phyloP scores from a whole-genome alignment of 768 basidiomycete species.

The Boletus barrowsii region DNA sequence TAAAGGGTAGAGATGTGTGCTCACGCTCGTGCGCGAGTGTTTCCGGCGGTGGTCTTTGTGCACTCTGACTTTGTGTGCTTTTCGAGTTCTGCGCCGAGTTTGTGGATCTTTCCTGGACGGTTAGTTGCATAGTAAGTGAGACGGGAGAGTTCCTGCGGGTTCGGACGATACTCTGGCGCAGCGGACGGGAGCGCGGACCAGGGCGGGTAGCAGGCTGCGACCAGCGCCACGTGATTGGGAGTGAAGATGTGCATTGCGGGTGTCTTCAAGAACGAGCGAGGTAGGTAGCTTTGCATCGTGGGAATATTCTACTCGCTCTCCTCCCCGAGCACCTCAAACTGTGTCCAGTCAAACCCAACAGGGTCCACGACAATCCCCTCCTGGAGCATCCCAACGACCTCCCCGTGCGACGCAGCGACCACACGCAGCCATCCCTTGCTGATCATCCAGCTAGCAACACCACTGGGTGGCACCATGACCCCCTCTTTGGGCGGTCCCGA shows the following conservation, averaged over 20 bases:
- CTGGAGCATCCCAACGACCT: conserved; percentile 41
- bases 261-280: too few species aligned
- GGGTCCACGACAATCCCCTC: conserved; percentile 43
- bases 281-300: conserved; percentile 4
- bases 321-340: conserved; percentile 49
- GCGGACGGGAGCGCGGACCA: conserved; percentile 68
- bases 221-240: conserved; percentile 79
- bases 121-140: conserved; percentile 87
- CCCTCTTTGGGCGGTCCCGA: conserved; percentile 56
- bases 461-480: conserved; percentile 57
- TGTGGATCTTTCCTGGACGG: conserved; percentile 74
- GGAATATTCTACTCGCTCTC: conserved; percentile 43
- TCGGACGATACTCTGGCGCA: conserved; percentile 75
- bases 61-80: conserved; percentile 66
- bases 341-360: conserved; percentile 46
- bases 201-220: conserved; percentile 85
- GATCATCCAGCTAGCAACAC: conserved; percentile 72
- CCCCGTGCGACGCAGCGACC: conserved; percentile 42
- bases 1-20: conserved; percentile 29
- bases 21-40: conserved; percentile 76
- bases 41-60: conserved; percentile 64
- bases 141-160: conserved; percentile 80
- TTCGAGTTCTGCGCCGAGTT: conserved; percentile 73
- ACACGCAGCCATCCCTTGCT: conserved; percentile 59
- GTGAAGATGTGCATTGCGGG: conserved; percentile 55